Percentiles rank a stretch among this genome's conserved stretches.
Conservation (phyloP, 495 filamentous ascomycete genomes). For the Penicillium canariense region DNA sequence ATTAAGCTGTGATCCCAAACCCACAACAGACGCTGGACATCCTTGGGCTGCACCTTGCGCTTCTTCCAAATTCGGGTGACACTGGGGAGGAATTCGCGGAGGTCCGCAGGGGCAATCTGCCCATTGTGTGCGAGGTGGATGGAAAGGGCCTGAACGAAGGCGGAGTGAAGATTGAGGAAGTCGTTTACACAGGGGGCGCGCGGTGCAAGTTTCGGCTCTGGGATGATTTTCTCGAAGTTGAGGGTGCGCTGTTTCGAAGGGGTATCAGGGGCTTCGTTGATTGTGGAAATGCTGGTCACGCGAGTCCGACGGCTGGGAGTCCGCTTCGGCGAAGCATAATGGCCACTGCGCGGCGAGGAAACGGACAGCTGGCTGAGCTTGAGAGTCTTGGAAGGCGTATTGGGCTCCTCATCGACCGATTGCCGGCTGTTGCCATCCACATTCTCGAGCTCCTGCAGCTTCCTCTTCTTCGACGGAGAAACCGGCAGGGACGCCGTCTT, state of each 20-base stretch:
- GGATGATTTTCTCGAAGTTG: conserved; percentile 17
- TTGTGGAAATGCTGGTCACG: conserved; percentile 10
- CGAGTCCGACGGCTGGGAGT: conserved; percentile 20
- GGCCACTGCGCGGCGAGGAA: conserved; percentile 39
- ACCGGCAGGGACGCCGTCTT: conserved; percentile 26
- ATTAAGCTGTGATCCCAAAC: conserved; percentile 35
- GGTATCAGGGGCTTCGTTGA: conserved; percentile 15
- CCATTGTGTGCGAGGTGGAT: conserved; percentile 45
- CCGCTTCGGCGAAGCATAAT: conserved; percentile 31
- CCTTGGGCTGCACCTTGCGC: conserved; percentile 44
- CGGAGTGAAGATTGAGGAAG: conserved; percentile 37
- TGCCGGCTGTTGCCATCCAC: conserved; percentile 20
- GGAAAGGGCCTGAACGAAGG: conserved; percentile 40
- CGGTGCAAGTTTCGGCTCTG: conserved; percentile 17
- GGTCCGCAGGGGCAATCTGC: conserved; percentile 34
- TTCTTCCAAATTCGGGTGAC: conserved; percentile 48
- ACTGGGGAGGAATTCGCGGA: conserved; percentile 40
- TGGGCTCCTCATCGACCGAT: conserved; percentile 20
- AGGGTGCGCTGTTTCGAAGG: conserved; percentile 37
- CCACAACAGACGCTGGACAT: conserved; percentile 45
- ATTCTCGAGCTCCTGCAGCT: conserved; percentile 44
- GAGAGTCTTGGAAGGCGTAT: conserved; percentile 43
- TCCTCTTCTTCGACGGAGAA: conserved; percentile 50
- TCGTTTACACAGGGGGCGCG: conserved; percentile 36
- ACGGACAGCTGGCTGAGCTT: conserved; percentile 39